Percentiles rank a stretch among this genome's conserved stretches.
phyloP scores from a whole-genome alignment of 768 basidiomycete species.

The Clitopilus passeckerianus region DNA sequence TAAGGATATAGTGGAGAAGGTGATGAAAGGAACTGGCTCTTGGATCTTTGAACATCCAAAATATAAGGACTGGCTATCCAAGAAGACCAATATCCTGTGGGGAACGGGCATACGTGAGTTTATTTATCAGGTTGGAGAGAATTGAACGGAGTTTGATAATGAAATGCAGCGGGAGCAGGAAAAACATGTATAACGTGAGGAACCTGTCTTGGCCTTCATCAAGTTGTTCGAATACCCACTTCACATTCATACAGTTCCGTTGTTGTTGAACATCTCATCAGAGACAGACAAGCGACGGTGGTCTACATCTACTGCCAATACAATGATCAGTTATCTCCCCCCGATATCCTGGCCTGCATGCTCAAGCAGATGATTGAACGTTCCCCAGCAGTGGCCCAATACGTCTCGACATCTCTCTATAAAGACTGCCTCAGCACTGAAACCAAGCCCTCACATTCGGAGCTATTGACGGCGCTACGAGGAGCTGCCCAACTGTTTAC shows the following conservation, averaged over 20 bases:
- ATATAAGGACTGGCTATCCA: not conserved
- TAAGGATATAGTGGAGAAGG: not conserved
- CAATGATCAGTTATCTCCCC: not conserved
- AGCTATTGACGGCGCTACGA: not conserved
- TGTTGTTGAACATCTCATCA: not conserved
- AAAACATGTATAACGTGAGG: no score
- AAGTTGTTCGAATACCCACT: not conserved
- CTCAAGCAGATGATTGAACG: not conserved
- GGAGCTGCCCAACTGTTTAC: not conserved
- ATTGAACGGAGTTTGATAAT: not conserved
- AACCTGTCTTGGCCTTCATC: no score
- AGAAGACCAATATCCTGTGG: not conserved
- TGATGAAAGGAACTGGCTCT: not conserved
- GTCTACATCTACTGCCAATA: not conserved
- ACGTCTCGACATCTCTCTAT: not conserved
- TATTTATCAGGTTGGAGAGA: not conserved
- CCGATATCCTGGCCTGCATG: not conserved
- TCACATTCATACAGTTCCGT: not conserved
- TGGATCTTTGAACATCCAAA: not conserved
- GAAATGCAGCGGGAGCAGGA: not conserved
- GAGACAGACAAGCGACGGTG: not conserved
- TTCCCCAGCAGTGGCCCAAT: not conserved
- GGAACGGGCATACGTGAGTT: not conserved
- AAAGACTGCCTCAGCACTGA: not conserved
- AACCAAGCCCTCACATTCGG: not conserved